These are phyloP conservation scores for Crithidia acanthocephali DNA, from an alignment of 208 protist species.

Conservation along the genomic window DNA sequence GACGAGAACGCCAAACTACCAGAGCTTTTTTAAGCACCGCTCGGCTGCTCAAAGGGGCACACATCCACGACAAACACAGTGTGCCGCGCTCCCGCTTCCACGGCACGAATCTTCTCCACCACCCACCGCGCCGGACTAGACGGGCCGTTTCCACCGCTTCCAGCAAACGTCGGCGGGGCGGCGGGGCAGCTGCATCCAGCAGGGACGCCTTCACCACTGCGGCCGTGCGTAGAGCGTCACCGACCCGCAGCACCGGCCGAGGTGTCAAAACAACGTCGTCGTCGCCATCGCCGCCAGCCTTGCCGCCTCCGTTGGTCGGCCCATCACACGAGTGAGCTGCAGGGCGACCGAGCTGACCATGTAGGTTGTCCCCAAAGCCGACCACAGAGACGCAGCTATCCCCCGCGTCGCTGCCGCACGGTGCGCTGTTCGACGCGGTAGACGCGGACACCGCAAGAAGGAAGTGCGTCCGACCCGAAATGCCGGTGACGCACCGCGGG, in stretches of 20 bases:
- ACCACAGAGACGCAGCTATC: slow-evolving; percentile 36
- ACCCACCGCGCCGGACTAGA: slow-evolving; percentile 6
- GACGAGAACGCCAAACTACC: background rate
- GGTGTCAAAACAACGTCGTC: slow-evolving; percentile 20
- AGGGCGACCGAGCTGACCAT: slow-evolving; percentile 67
- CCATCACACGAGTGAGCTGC: background rate
- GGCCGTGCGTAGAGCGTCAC: slow-evolving; percentile 38
- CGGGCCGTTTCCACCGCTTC: background rate
- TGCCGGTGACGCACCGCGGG: slow-evolving; percentile 17
- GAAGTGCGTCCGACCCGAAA: slow-evolving; percentile 65
- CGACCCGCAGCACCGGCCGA: slow-evolving; percentile 34
- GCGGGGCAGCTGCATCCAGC: slow-evolving; percentile 2
- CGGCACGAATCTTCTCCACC: slow-evolving; percentile 50
- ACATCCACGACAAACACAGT: slow-evolving; percentile 78
- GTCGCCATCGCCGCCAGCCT: background rate
- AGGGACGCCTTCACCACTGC: slow-evolving; percentile 5
- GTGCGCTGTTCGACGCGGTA: background rate
- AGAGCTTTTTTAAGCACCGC: background rate
- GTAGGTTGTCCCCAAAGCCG: slow-evolving; percentile 86
- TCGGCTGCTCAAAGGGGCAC: background rate
- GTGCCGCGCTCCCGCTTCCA: slow-evolving; percentile 63
- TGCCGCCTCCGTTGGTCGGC: background rate
- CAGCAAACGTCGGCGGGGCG: background rate
- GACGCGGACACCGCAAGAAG: slow-evolving; percentile 25
- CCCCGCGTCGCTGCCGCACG: background rate